These are phyloP conservation scores for Omphalea diandra DNA, from an alignment of 441 rosid genomes.

Conservation along the genomic window DNA sequence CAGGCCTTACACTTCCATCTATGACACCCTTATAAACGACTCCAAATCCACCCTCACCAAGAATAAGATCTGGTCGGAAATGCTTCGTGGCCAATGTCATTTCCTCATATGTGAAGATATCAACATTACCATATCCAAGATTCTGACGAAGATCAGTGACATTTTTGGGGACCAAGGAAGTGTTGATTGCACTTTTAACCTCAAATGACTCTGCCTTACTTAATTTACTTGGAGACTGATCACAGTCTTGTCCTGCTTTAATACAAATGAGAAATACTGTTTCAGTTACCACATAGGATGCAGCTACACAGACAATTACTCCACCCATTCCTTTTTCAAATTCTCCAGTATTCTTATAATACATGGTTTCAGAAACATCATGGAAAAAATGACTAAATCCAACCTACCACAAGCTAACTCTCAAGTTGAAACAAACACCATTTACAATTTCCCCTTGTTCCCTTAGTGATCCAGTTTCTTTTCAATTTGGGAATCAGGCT, in stretches of 20 bases:
- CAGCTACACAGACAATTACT: not conserved
- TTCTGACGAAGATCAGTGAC: slow-evolving; percentile 73
- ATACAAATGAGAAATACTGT: not conserved
- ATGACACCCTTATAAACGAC: too few relatives aligned
- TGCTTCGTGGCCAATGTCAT: too few relatives aligned
- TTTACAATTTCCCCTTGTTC: not conserved
- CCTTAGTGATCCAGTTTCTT: not conserved
- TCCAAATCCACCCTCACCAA: too few relatives aligned
- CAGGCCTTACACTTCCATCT: too few relatives aligned
- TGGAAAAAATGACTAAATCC: too few relatives aligned
- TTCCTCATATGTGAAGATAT: too few relatives aligned
- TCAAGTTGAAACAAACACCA: not conserved
- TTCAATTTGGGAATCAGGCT: not conserved
- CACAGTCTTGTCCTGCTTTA: slow-evolving; percentile 30
- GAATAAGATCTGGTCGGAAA: too few relatives aligned
- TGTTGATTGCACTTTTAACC: slow-evolving; percentile 28
- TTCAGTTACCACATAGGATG: not conserved
- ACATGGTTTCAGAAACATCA: too few relatives aligned
- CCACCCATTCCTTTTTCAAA: not conserved
- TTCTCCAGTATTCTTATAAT: too few relatives aligned
- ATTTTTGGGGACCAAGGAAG: slow-evolving; percentile 53
- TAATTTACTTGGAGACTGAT: slow-evolving; percentile 32
- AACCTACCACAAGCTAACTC: too few relatives aligned
- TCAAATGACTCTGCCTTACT: slow-evolving; percentile 36
- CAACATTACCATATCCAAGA: slow-evolving; percentile 71